These are phyloP conservation scores for Samsoniella hepiali DNA, from an alignment of 2,329 filamentous ascomycete species.

Conservation along the genomic window DNA sequence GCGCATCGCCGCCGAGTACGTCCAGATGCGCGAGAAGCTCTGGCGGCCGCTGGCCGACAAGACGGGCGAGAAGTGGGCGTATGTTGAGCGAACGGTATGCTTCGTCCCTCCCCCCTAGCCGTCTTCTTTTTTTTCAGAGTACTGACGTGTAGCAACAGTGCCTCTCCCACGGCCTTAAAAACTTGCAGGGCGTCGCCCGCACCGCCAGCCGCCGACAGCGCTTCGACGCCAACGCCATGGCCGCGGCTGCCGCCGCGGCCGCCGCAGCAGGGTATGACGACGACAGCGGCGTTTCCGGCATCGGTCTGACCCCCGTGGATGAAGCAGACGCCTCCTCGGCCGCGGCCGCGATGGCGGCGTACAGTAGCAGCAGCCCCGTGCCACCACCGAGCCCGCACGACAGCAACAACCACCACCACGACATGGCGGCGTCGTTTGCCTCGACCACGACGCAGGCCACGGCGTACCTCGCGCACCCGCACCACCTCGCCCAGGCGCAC, in stretches of 20 bases:
- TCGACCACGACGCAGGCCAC: slow-evolving; percentile 3
- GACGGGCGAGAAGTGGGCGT: slow-evolving; percentile 80
- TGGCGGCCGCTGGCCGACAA: slow-evolving; percentile 71
- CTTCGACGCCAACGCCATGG: slow-evolving; percentile 38
- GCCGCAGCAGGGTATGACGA: slow-evolving; percentile 54
- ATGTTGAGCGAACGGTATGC: slow-evolving; percentile 60
- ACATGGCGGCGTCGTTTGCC: neutral
- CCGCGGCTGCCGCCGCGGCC: slow-evolving; percentile 20
- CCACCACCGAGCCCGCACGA: slow-evolving; percentile 5
- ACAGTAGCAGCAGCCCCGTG: slow-evolving; percentile 1
- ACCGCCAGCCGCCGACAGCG: slow-evolving; percentile 64
- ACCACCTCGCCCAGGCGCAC: slow-evolving; percentile 9
- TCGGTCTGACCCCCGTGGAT: slow-evolving; percentile 57
- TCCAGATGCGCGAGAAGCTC: slow-evolving; percentile 74
- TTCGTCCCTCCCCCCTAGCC: neutral
- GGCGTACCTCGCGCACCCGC: slow-evolving; percentile 8
- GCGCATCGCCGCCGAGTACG: slow-evolving; percentile 72
- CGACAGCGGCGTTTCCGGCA: slow-evolving; percentile 67
- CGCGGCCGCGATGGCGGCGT: neutral
- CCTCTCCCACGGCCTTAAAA: slow-evolving; percentile 81
- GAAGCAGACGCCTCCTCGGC: slow-evolving; percentile 44
- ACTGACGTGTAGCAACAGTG: slow-evolving; percentile 50
- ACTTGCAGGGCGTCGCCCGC: slow-evolving; percentile 67
- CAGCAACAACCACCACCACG: neutral
- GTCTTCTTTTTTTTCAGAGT: too few species aligned